Conservation (phyloP, 2,329 filamentous ascomycete species). For the Trichophyton rubrum region DNA sequence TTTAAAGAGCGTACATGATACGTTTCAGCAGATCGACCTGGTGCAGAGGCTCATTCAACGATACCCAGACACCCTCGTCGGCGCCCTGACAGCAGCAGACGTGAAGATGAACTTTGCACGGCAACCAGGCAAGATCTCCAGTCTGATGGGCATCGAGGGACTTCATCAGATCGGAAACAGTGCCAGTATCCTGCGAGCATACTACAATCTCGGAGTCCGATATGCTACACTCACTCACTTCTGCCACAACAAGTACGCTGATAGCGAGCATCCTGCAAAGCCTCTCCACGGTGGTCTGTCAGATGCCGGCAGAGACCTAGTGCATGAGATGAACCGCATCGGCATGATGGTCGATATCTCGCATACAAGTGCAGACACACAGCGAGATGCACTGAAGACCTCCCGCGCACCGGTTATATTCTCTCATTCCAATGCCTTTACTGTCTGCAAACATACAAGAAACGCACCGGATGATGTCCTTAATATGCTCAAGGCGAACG, state of each 20-base stretch:
- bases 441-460: constrained; percentile 72
- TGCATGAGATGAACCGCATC: constrained; percentile 85
- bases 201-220: constrained; percentile 64
- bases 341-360: constrained; percentile 89
- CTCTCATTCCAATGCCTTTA: constrained; percentile 71
- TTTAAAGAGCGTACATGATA: constrained; percentile 47
- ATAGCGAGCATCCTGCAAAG: constrained; percentile 53
- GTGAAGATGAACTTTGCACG: constrained; percentile 50
- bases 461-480: constrained; percentile 83
- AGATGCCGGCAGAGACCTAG: constrained; percentile 51
- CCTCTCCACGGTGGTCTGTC: constrained; percentile 53
- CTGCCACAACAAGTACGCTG: constrained; percentile 81
- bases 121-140: constrained; percentile 57
- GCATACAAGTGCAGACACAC: constrained; percentile 68
- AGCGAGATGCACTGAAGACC: constrained; percentile 64
- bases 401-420: constrained; percentile 76
- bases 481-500: constrained; percentile 57
- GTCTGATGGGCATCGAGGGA: constrained; percentile 70
- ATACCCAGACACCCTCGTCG: constrained; percentile 53
- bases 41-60: constrained; percentile 49
- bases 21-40: constrained; percentile 63
- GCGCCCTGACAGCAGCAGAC: constrained; percentile 42
- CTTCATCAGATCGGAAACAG: constrained; percentile 88
- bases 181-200: constrained; percentile 54
- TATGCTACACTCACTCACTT: constrained; percentile 89